A percentile compares a stretch with the other conserved stretches of the same genome.
Conservation (phyloP, 768 basidiomycete species). For the Phylloporus rhodoxanthus region DNA sequence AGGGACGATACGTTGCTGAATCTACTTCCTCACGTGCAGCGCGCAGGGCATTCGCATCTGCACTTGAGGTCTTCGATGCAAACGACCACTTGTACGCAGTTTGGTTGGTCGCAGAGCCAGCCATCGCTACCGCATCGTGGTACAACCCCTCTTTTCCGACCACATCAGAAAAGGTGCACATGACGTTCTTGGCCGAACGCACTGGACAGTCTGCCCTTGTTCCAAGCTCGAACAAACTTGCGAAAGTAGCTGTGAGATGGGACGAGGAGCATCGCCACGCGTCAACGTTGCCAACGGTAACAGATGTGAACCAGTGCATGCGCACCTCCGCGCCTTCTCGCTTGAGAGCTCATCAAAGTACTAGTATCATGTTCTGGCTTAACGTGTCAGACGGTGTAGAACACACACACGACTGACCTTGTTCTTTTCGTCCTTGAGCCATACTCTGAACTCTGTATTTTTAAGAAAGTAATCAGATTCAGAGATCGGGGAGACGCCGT, state of each 20-base stretch:
- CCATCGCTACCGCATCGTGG: conserved; percentile 51
- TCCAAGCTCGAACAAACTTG: conserved; percentile 92
- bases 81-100: conserved; percentile 90
- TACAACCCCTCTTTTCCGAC: conserved; percentile 43
- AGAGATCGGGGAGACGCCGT: conserved; percentile 55
- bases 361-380: conserved; percentile 38
- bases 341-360: conserved; percentile 84
- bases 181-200: background rate
- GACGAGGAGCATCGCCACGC: conserved; percentile 6
- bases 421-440: conserved; percentile 72
- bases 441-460: conserved; percentile 77
- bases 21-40: conserved; percentile 55
- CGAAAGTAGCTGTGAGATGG: conserved; percentile 68
- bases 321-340: conserved; percentile 72
- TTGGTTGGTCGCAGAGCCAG: conserved; percentile 54
- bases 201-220: conserved; percentile 70
- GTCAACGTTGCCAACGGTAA: conserved; percentile 18
- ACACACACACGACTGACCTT: conserved; percentile 37
- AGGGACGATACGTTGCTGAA: conserved; percentile 35
- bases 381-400: background rate
- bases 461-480: conserved; percentile 89
- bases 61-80: conserved; percentile 56
- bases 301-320: conserved; percentile 5
- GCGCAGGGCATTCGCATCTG: conserved; percentile 54
- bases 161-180: background rate